Conservation (phyloP, 2,329 filamentous ascomycete species). For the Aspergillus fumigatus region DNA sequence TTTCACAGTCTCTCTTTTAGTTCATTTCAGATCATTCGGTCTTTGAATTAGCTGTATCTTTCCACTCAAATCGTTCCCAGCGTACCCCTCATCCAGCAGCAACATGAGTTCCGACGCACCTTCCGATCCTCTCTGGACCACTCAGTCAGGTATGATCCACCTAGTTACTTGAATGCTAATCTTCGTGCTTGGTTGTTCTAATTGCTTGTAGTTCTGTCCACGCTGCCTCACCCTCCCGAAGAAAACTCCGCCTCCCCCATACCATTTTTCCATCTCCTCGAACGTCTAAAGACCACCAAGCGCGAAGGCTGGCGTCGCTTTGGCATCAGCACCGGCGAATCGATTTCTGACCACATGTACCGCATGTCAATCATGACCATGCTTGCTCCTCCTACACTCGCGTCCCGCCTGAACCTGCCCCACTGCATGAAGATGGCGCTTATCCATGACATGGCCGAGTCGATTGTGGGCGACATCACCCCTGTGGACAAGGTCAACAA, state of each 20-base stretch:
- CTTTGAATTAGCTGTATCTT: not conserved
- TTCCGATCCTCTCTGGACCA: conserved; percentile 28
- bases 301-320: conserved; percentile 95
- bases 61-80: conserved; percentile 1
- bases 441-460: conserved; percentile 95
- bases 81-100: not conserved
- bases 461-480: conserved; percentile 93
- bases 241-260: conserved; percentile 68
- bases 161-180: not conserved
- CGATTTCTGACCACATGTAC: conserved; percentile 98
- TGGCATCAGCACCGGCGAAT: conserved; percentile 70
- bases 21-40: not conserved
- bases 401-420: conserved; percentile 66
- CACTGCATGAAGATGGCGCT: conserved; percentile 94
- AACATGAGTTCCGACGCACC: conserved; percentile 28
- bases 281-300: conserved; percentile 92
- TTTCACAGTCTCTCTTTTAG: not conserved
- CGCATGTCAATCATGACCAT: conserved; percentile 97
- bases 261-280: conserved; percentile 90
- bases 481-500: conserved; percentile 79
- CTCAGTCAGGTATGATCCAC: conserved; percentile 29
- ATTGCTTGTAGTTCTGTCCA: conserved; percentile 53
- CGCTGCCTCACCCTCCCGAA: conserved; percentile 57
- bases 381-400: conserved; percentile 74
- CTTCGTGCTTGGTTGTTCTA: not conserved